Conservation (phyloP, 352 stramenopile species). For the Pythium rishiriense region DNA sequence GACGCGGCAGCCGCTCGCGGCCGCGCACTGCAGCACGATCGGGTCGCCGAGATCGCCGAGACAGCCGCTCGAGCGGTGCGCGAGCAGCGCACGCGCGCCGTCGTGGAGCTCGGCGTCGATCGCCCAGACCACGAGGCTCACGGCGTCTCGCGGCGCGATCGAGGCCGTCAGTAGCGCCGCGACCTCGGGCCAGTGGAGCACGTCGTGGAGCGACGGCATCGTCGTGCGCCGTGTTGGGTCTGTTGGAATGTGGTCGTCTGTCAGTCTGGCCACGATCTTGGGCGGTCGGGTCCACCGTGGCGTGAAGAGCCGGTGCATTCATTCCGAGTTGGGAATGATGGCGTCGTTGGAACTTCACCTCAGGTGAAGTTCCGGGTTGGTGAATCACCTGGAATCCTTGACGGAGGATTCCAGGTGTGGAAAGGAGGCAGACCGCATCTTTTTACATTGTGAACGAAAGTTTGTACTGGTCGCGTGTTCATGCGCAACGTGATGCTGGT, state of each 20-base stretch:
- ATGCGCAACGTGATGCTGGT: too few relatives aligned
- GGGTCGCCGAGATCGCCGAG: not conserved
- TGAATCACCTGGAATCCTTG: too few relatives aligned
- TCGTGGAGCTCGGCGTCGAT: slow-evolving; percentile 13
- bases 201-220: slow-evolving; percentile 15
- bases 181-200: slow-evolving; percentile 14
- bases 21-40: slow-evolving; percentile 2
- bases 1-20: slow-evolving; percentile 8
- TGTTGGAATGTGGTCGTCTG: not conserved
- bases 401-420: too few relatives aligned
- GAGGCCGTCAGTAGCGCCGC: slow-evolving; percentile 1
- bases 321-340: not conserved
- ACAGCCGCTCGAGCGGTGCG: not conserved
- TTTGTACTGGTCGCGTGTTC: too few relatives aligned
- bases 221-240: not conserved
- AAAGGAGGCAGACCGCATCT: too few relatives aligned
- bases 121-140: slow-evolving; percentile 4
- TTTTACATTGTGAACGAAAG: too few relatives aligned
- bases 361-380: too few relatives aligned
- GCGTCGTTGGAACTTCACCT: too few relatives aligned
- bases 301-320: not conserved
- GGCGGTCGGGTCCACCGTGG: too few relatives aligned
- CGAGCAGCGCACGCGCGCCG: slow-evolving; percentile 2
- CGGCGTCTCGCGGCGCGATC: not conserved
- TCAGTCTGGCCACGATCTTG: not conserved